Conservation (phyloP, 371 early-diverging fungal species). For the Syncephalastrum racemosum region DNA sequence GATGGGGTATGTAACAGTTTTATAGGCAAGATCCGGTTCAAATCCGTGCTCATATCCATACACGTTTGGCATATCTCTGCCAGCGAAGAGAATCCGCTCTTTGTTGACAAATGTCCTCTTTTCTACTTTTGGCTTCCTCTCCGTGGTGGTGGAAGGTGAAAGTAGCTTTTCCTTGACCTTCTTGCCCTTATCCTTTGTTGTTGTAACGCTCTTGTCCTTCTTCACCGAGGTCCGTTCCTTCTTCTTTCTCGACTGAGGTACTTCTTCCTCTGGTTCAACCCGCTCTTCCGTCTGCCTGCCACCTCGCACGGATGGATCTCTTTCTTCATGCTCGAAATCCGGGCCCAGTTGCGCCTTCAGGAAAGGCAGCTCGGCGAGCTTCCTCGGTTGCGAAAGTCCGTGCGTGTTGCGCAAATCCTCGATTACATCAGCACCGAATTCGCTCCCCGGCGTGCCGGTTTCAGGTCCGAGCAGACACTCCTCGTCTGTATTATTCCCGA, state of each 20-base stretch:
- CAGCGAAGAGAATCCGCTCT: too few species aligned
- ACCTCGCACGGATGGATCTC: conserved; percentile 16
- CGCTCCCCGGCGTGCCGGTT: conserved; percentile 6
- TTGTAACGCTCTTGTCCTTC: too few species aligned
- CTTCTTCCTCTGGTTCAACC: conserved; percentile 3
- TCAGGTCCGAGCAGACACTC: conserved; percentile 27
- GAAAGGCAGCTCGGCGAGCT: conserved; percentile 19
- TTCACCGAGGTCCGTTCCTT: neutral
- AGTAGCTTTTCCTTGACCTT: neutral
- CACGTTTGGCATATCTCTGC: too few species aligned
- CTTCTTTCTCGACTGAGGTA: neutral
- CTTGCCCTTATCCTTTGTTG: too few species aligned
- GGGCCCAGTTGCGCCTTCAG: conserved; percentile 43
- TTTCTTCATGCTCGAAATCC: conserved; percentile 14
- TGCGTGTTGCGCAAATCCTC: conserved; percentile 1
- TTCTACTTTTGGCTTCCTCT: too few species aligned
- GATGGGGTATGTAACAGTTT: too few species aligned
- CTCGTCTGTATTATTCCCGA: neutral
- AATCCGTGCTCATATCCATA: too few species aligned
- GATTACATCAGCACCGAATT: conserved; percentile 3
- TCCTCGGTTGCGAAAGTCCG: conserved; percentile 10
- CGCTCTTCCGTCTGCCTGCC: conserved; percentile 24
- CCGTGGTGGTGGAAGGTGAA: neutral
- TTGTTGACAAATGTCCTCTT: too few species aligned
- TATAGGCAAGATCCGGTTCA: too few species aligned